A percentile compares a stretch with the other conserved stretches of the same genome.
Evolutionary conservation across 139 green algal species (phyloP).

Genomic region (Gonium pectorale): DNA sequence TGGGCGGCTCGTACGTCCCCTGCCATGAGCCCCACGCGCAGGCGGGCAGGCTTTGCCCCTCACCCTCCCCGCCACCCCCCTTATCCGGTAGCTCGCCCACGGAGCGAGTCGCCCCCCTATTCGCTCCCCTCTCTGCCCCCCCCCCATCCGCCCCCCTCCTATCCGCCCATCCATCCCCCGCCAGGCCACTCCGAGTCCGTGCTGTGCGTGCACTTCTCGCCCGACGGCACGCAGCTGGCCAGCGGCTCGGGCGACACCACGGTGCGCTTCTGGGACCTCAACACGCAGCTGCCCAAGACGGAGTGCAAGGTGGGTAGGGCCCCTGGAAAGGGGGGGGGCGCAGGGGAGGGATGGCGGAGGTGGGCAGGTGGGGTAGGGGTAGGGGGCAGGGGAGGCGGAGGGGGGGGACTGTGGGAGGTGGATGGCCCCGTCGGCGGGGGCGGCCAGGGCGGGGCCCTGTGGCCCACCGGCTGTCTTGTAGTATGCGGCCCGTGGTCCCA

Average conservation of each 20-base stretch:
- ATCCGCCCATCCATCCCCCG: background rate
- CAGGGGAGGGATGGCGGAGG: background rate
- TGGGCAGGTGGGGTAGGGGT: background rate
- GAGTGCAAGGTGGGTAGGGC: constrained; percentile 86
- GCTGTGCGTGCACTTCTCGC: constrained; percentile 92
- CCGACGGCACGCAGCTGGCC: constrained; percentile 87
- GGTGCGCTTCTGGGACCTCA: constrained; percentile 95
- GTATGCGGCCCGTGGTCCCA: no score
- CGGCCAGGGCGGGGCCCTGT: no score
- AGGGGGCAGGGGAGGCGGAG: background rate
- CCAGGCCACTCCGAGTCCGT: constrained; percentile 93
- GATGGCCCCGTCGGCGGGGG: no score
- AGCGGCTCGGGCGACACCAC: constrained; percentile 94
- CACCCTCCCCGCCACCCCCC: background rate
- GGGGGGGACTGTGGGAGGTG: no score
- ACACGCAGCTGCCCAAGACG: constrained; percentile 85
- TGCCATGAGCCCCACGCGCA: no score
- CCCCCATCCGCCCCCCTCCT: background rate
- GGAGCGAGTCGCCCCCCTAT: no score
- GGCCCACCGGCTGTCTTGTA: no score
- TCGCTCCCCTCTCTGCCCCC: background rate
- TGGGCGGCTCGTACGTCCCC: no score
- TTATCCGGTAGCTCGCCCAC: no score
- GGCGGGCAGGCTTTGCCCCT: no score
- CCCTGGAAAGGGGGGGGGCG: no score